phyloP scores from a whole-genome alignment of 331 rosid genomes.

The Arachis monticola region DNA sequence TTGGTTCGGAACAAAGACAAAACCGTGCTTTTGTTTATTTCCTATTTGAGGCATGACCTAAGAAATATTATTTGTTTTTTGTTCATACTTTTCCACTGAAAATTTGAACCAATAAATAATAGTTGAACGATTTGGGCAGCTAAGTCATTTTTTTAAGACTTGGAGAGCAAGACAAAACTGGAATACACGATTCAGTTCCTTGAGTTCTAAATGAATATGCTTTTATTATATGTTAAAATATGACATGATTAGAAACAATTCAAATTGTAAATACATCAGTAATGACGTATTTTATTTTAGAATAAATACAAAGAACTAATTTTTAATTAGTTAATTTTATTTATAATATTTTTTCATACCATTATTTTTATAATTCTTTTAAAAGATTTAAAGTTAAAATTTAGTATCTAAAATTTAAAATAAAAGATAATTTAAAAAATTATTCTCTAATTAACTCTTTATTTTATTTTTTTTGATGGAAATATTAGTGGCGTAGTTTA shows the following conservation, averaged over 20 bases:
- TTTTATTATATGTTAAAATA: neutral
- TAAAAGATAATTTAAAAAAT: too few relatives aligned
- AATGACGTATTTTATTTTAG: neutral
- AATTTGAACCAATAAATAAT: neutral
- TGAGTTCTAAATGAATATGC: conserved; percentile 28
- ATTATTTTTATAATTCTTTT: too few relatives aligned
- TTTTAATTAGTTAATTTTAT: too few relatives aligned
- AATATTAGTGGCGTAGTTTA: too few relatives aligned
- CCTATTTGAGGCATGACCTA: neutral
- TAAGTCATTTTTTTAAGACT: neutral
- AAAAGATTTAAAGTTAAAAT: too few relatives aligned
- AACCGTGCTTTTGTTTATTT: conserved; percentile 8
- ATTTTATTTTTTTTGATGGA: too few relatives aligned
- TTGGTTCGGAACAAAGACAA: conserved; percentile 25
- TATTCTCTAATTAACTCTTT: too few relatives aligned
- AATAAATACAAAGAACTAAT: too few relatives aligned
- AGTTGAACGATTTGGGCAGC: neutral
- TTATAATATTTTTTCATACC: too few relatives aligned
- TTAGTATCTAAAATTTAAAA: too few relatives aligned
- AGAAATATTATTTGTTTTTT: neutral
- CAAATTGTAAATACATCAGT: neutral
- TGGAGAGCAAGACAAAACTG: conserved; percentile 29
- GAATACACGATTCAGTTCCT: conserved; percentile 30
- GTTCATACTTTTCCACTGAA: neutral
- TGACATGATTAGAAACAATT: neutral